phyloP scores from a whole-genome alignment of 495 filamentous ascomycete species.

The Staphylotrichum longicolle region DNA sequence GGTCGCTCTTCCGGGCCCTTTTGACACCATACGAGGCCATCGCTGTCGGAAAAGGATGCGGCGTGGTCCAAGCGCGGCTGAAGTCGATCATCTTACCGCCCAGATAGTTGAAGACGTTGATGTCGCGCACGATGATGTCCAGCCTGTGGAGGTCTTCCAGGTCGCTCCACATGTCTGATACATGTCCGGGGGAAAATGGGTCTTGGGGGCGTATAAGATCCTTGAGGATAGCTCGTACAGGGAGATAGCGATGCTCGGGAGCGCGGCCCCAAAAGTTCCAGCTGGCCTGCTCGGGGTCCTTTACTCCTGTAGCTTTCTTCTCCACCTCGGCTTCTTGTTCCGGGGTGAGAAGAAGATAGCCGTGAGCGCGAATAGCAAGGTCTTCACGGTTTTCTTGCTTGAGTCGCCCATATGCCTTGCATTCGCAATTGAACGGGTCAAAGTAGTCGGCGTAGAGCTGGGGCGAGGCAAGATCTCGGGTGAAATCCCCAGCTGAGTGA shows the following conservation, averaged over 20 bases:
- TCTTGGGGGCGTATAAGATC: not conserved
- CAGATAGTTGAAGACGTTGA: constrained; percentile 18
- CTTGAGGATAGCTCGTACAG: constrained; percentile 25
- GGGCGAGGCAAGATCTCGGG: not conserved
- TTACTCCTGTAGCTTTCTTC: not conserved
- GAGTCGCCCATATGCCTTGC: constrained; percentile 23
- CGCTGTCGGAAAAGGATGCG: not conserved
- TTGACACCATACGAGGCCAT: no score
- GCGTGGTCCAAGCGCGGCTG: constrained; percentile 22
- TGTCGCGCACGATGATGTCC: constrained; percentile 18
- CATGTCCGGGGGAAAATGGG: not conserved
- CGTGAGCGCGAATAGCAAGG: constrained; percentile 18
- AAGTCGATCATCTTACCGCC: constrained; percentile 24
- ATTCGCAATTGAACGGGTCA: constrained; percentile 23
- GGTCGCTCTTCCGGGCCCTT: no score
- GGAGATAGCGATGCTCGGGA: not conserved
- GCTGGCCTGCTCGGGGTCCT: not conserved
- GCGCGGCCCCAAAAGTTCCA: not conserved
- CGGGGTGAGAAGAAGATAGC: constrained; percentile 20
- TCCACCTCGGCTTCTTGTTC: constrained; percentile 12
- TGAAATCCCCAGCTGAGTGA: no score
- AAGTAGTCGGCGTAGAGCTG: constrained; percentile 13
- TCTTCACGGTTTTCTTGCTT: constrained; percentile 17
- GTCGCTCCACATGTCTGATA: constrained; percentile 14
- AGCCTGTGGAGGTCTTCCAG: constrained; percentile 16